Evolutionary conservation across 1,139 yeast genomes (phyloP), one percentile per base, ranked within the genome.

Genomic region (Hansenula sp.): DNA sequence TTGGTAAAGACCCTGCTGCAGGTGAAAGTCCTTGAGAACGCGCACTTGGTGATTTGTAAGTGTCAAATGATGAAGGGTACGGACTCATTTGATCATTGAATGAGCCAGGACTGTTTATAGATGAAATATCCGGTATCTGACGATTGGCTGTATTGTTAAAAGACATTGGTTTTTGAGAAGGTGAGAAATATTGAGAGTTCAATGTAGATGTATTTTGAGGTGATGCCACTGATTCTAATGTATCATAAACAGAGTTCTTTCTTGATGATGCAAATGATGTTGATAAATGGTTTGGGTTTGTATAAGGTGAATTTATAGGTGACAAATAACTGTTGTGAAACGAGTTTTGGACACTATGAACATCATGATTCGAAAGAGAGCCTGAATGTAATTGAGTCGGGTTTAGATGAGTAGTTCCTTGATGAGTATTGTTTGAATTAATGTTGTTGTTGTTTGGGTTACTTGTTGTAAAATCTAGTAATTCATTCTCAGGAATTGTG

Each of bases 1-100:
- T 77, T 40, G 69, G 68, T 34, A 68, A 52, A 11, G 61, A 47
- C 16, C 59, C 57, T 29, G 59, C 49, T n/a, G 40, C 52, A 17
- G 58, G 59, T 6, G 59, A 52, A 2, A 49, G 48, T 3, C 36
- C 37, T 33, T 33, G 35, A 25, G 35, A 33, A 11, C 35, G 35
- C 2, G 21, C 24, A 13, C 49, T 36, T 17, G 59, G 57, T 2
- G 57, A 53, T 37, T 51, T 52, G 41, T 53, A 46, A 11, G 50
- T 48, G 35, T 52, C 55, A 37, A 49, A 51, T 0, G 56, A 55
- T 0, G 57, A 50, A 12, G 36, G 29, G 20, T 53, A 55, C 1
- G 59, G 57, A 32, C 56, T 51, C 39, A 55, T 12, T 4, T 44
- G 47, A 25, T 55, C 57, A 16, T 41, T 50, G 36, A 39, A 52